Evolutionary conservation across 768 basidiomycete species (phyloP), one percentile per base, ranked within the genome.

Genomic region (Gloeophyllum trabeum): DNA sequence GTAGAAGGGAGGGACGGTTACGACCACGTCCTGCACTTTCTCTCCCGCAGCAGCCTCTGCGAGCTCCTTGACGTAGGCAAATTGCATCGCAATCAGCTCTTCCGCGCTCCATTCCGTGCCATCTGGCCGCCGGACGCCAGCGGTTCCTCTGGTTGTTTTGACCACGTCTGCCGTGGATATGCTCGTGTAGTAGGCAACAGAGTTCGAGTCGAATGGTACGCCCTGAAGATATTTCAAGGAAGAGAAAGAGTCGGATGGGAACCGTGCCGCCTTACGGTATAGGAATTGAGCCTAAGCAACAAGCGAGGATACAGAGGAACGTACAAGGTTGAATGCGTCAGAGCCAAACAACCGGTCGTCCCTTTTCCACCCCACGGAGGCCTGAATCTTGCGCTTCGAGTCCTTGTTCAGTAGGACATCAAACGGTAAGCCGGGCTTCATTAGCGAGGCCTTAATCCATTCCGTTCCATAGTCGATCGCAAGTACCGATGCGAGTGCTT

Each of bases 401-500:
- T 97, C 94, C 58, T 88, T 88, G 66, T 97, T 96, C 43, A 98
- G 69, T 21, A 99, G 71, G 23, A 99, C 88, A 62, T 99, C 96
- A 52, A 99, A 94, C 3, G 94, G 92, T 24, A 87, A 63, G 35
- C 90, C 92, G 1, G 92, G 91, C 55, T 91, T 93, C 72, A 97
- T 83, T 44, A 98, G 66, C 3, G 92, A 93, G 22, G 91, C 88
- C 62, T 97, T 99, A 55, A 93, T 97, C 75, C 81, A 93, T 64
- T 98, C 96, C 14, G 88, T 76, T 57, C 96, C 96, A 75, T 96
- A 97, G 77, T 99, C 96, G 55, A 99, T 88, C 16, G 93, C 93
- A 38, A 99, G 75, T 10, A 98, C 75, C 2, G 92, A 78, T 18
- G 81, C 85, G 32, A 74, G 53, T 16, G 47, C 53, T 38, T 35